A percentile compares a stretch with the other conserved stretches of the same genome.
Conservation (phyloP, 345 rosid genomes). For the Pistacia vera region DNA sequence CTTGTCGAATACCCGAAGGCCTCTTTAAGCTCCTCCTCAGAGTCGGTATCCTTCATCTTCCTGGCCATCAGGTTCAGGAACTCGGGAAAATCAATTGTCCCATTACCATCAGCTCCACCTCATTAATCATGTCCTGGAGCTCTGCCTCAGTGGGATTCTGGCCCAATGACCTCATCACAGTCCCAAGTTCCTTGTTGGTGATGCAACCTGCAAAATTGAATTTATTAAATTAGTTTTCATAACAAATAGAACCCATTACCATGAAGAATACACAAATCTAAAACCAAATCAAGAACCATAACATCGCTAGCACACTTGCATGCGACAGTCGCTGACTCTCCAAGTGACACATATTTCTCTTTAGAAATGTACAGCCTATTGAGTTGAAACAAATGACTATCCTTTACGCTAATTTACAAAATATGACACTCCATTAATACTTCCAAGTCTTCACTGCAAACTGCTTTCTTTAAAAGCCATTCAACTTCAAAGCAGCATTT, state of each 20-base stretch:
- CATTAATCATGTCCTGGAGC: slow-evolving; percentile 87
- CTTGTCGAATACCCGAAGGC: slow-evolving; percentile 81
- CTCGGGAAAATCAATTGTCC: slow-evolving; percentile 83
- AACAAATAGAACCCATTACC: too few relatives aligned
- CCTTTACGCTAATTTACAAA: too few relatives aligned
- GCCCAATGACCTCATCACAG: slow-evolving; percentile 80
- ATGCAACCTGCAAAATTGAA: slow-evolving; percentile 59
- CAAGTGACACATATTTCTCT: too few relatives aligned
- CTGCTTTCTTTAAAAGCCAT: too few relatives aligned
- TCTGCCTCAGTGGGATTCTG: slow-evolving; percentile 90
- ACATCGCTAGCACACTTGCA: neutral
- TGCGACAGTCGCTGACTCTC: too few relatives aligned
- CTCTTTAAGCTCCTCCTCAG: slow-evolving; percentile 84
- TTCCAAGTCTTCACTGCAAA: too few relatives aligned
- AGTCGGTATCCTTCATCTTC: slow-evolving; percentile 84
- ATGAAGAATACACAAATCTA: neutral
- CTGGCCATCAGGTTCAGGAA: slow-evolving; percentile 80
- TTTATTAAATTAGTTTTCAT: too few relatives aligned
- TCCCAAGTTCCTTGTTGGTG: slow-evolving; percentile 84
- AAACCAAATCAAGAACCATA: neutral
- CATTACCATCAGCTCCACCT: slow-evolving; percentile 85
- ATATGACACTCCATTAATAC: too few relatives aligned
- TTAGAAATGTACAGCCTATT: too few relatives aligned
- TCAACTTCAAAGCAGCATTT: too few relatives aligned
- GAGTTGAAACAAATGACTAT: too few relatives aligned